These are phyloP conservation scores for Blastocystis sp. DNA, from an alignment of 352 stramenopile genomes.

Conservation along the genomic window DNA sequence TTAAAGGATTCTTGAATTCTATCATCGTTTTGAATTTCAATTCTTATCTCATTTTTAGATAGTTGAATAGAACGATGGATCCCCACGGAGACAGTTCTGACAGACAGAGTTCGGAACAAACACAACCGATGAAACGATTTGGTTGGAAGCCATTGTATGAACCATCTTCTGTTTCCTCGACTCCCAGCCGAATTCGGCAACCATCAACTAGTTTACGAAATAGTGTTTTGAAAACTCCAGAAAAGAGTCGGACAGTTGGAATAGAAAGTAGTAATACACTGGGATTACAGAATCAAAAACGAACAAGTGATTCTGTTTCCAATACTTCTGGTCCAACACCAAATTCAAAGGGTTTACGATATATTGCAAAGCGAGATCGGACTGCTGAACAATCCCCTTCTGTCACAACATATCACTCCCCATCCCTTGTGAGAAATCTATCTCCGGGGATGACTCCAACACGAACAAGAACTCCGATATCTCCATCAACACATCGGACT, in stretches of 20 bases:
- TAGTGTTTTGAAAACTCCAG: background rate
- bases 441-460: background rate
- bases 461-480: background rate
- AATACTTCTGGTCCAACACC: background rate
- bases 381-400: background rate
- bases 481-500: background rate
- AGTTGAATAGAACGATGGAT: background rate
- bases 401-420: no score
- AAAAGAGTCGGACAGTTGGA: background rate
- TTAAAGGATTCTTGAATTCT: background rate
- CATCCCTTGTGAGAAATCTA: no score
- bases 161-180: no score
- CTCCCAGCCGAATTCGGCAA: no score
- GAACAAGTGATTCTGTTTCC: background rate
- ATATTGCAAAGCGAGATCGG: background rate
- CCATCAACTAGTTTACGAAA: no score
- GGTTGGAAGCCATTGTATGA: background rate
- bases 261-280: background rate
- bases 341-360: background rate
- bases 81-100: background rate
- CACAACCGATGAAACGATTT: background rate
- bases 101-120: background rate
- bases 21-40: background rate
- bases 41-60: background rate
- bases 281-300: conserved; percentile 28